Evolutionary conservation across 345 rosid species (phyloP).

Genomic region (Citrus australasica): DNA sequence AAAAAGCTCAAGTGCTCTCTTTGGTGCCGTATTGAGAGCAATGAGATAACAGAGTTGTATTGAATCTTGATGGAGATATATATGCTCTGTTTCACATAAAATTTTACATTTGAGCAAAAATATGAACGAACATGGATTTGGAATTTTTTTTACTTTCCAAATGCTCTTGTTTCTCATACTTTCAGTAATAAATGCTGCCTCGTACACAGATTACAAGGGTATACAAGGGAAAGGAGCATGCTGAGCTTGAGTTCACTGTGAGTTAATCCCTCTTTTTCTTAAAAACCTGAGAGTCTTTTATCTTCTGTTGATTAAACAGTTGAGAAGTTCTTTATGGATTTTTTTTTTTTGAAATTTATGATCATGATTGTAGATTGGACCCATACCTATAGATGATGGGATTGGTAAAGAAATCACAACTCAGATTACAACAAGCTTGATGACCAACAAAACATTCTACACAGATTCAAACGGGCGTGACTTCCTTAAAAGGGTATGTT

Average conservation of each 20-base stretch:
- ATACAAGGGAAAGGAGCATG: slow-evolving; percentile 85
- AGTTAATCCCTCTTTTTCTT: slow-evolving; percentile 28
- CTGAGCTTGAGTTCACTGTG: slow-evolving; percentile 89
- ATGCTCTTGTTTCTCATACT: slow-evolving; percentile 1
- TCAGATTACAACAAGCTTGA: slow-evolving; percentile 64
- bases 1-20: neutral
- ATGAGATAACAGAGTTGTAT: slow-evolving; percentile 1
- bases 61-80: slow-evolving; percentile 3
- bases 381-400: slow-evolving; percentile 86
- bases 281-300: neutral
- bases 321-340: slow-evolving; percentile 6
- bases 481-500: slow-evolving; percentile 79
- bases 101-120: neutral
- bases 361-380: slow-evolving; percentile 63
- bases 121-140: neutral
- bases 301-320: neutral
- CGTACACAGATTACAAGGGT: slow-evolving; percentile 65
- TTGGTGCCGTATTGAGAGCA: slow-evolving; percentile 1
- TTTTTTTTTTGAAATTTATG: slow-evolving; percentile 18
- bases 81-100: neutral
- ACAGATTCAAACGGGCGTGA: slow-evolving; percentile 96
- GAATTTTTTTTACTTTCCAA: neutral
- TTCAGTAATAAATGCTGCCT: slow-evolving; percentile 19
- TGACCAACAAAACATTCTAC: slow-evolving; percentile 79
- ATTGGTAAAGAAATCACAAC: slow-evolving; percentile 81